phyloP scores from a whole-genome alignment of 1,139 yeast genomes.

The Diutina catenulata region DNA sequence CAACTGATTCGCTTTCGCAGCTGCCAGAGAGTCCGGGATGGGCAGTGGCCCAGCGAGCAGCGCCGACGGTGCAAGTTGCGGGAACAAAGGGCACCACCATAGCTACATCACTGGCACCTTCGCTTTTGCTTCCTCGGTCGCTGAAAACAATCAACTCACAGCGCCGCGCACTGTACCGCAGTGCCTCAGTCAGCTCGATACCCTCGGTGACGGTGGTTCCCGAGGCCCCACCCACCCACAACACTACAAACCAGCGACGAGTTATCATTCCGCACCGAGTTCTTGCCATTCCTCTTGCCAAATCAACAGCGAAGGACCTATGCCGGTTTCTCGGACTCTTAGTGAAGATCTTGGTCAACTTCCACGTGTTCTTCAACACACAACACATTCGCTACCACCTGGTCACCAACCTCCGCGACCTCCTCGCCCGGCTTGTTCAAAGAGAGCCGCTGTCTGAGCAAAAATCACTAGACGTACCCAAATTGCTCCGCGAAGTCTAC shows the following conservation, averaged over 20 bases:
- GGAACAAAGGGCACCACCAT: slow-evolving; percentile 16
- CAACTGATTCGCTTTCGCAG: neutral
- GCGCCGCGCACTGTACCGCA: neutral
- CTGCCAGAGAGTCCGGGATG: too few relatives aligned
- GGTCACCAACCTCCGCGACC: slow-evolving; percentile 4
- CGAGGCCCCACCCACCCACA: slow-evolving; percentile 8
- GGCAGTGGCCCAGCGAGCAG: too few relatives aligned
- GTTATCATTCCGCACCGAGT: slow-evolving; percentile 34
- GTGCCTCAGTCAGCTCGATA: slow-evolving; percentile 1
- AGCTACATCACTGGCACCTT: slow-evolving; percentile 14
- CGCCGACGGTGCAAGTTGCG: too few relatives aligned
- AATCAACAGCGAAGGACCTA: slow-evolving; percentile 27
- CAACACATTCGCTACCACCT: neutral
- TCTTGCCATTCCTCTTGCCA: slow-evolving; percentile 29
- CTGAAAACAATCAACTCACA: neutral
- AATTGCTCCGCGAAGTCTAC: neutral
- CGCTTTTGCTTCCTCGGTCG: neutral
- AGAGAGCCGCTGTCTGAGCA: slow-evolving; percentile 2
- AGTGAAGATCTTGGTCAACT: slow-evolving; percentile 28
- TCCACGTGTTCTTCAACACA: slow-evolving; percentile 18
- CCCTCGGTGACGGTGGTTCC: slow-evolving; percentile 6
- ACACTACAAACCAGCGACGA: slow-evolving; percentile 13
- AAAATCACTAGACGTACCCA: neutral
- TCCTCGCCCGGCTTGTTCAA: neutral
- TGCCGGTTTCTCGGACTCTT: slow-evolving; percentile 24